A percentile compares a stretch with the other conserved stretches of the same genome.
These are phyloP conservation scores for Quercus mongolica DNA, from an alignment of 306 rosid genomes.

Conservation along the genomic window DNA sequence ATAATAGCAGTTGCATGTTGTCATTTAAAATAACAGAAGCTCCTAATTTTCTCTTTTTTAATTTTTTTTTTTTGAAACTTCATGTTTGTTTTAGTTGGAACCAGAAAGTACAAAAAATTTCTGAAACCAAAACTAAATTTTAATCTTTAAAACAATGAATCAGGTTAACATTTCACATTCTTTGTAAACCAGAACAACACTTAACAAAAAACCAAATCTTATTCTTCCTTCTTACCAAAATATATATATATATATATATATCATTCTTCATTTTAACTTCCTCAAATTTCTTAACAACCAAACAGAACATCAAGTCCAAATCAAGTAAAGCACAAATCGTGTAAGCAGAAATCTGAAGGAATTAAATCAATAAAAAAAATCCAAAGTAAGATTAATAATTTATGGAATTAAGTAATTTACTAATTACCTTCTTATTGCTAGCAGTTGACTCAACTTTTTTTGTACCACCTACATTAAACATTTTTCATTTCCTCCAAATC, in stretches of 20 bases:
- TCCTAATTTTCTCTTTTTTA: not conserved
- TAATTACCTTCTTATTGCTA: constrained; percentile 45
- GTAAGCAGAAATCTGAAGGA: not conserved
- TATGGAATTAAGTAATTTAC: not conserved
- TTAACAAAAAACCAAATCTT: not conserved
- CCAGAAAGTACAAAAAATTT: not conserved
- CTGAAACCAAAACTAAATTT: not conserved
- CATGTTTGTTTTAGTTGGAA: not conserved
- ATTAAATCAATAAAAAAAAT: not conserved
- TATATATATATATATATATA: no score
- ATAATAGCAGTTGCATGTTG: not conserved
- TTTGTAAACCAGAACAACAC: not conserved
- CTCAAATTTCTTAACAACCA: not conserved
- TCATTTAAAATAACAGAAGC: not conserved
- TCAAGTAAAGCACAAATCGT: not conserved
- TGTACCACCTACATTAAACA: constrained; percentile 31
- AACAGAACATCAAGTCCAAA: not conserved
- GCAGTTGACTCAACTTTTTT: constrained; percentile 30
- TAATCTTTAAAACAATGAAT: not conserved
- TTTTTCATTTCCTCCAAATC: not conserved
- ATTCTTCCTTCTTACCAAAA: no score
- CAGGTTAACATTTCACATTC: not conserved
- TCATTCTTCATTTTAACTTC: not conserved
- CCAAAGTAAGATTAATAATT: not conserved
- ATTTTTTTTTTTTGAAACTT: not conserved